Evolutionary conservation across 371 early-diverging fungal species (phyloP), one percentile per base, ranked within the genome.

Genomic region (Gilbertella persicaria): DNA sequence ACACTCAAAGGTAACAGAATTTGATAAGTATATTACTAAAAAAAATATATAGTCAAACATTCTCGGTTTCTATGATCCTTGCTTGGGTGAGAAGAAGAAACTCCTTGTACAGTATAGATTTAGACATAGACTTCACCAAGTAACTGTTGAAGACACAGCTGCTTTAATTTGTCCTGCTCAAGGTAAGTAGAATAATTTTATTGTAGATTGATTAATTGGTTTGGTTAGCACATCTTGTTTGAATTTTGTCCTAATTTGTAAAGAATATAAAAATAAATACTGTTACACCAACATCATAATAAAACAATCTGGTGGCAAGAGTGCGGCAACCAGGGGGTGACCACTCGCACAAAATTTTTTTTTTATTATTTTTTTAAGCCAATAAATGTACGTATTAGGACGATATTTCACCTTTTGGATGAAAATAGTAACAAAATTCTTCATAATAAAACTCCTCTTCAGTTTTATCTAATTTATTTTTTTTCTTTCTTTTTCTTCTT

Each of bases 21-120:
- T 29, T 43, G 25, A 36, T 24, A 21, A 17, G 25, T 43, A 49
- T 28, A 19, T 36, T 26, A 51, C 19, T 29, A 46, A 19, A 8
- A 49, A 49, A 43, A 49, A 39, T 50, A 12, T 20, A 37, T 70
- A 90, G 90, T 75, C 87, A 35, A 88, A 88, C 57, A 79, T 96
- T 49, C 77, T 94, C 46, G 98, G 98, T 2, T 96, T 98, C 69
- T 96, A 93, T 62, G 97, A 98, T 76, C 98, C 98, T 26, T 93
- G 94, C 60, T 82, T 94, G 37, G 96, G 96, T 20, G 89, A 89
- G 56, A 66, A 71, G 26, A 97, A 97, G 67, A 75, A 83, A 47
- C 78, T 96, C 47, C 79, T 80, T 46, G 87, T 97, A 48, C 84
- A 79, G 38, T 97, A 97, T 69, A 74, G 76, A 66, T 97, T 95